Conservation (phyloP, 2,329 filamentous ascomycete genomes). For the Fonsecaea pedrosoi region DNA sequence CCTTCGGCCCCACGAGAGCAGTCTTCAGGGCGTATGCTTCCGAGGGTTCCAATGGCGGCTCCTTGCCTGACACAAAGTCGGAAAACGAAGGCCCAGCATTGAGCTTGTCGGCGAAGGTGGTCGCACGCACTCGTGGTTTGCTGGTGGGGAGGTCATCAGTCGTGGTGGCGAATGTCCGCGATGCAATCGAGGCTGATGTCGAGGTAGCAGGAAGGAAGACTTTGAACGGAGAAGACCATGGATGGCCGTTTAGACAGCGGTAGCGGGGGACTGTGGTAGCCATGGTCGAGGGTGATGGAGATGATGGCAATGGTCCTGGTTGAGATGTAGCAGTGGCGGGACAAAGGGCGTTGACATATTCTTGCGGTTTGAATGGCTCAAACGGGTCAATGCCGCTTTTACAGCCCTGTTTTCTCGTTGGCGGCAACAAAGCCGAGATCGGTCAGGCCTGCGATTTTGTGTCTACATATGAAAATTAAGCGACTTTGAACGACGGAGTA, state of each 20-base stretch:
- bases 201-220: conserved; percentile 33
- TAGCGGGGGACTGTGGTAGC: conserved; percentile 31
- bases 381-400: conserved; percentile 9
- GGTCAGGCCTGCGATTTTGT: conserved; percentile 1
- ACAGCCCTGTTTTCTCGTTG: conserved; percentile 1
- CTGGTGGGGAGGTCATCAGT: conserved; percentile 47
- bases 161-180: conserved; percentile 53
- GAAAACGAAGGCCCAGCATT: conserved; percentile 69
- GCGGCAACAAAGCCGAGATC: neutral
- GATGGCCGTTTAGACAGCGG: conserved; percentile 38
- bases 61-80: conserved; percentile 63
- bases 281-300: conserved; percentile 23
- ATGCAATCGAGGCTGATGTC: conserved; percentile 14
- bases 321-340: conserved; percentile 10
- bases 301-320: conserved; percentile 7
- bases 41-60: conserved; percentile 50
- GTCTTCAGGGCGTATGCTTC: conserved; percentile 68
- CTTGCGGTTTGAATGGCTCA: conserved; percentile 6
- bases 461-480: neutral
- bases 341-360: conserved; percentile 15
- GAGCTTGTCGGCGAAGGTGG: conserved; percentile 66
- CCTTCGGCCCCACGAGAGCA: conserved; percentile 65
- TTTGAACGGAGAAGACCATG: conserved; percentile 39
- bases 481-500: neutral
- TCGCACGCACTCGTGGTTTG: conserved; percentile 52